These are phyloP conservation scores for Vitis hybrid DNA, from an alignment of 177 flowering plant genomes.

Conservation along the genomic window DNA sequence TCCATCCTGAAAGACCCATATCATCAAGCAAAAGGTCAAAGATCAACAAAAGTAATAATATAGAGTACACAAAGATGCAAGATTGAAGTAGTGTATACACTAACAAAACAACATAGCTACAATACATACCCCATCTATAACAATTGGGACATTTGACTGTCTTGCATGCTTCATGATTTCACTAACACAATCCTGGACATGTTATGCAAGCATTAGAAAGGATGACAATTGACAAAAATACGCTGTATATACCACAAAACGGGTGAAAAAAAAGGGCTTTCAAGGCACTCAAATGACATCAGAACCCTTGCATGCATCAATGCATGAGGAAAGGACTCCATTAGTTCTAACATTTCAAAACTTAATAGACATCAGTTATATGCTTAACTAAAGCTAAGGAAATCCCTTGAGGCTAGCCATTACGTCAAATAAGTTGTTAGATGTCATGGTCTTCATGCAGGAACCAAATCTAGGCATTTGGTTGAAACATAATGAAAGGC, in stretches of 20 bases:
- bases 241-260: background rate
- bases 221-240: background rate
- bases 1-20: slow-evolving; percentile 68
- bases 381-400: background rate
- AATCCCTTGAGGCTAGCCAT: background rate
- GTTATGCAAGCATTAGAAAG: slow-evolving; percentile 5
- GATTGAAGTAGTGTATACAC: background rate
- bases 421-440: too few species aligned
- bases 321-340: too few species aligned
- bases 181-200: slow-evolving; percentile 82
- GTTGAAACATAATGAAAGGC: background rate
- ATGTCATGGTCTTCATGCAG: slow-evolving; percentile 2
- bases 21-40: background rate
- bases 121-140: slow-evolving; percentile 86
- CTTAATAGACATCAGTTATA: background rate
- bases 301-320: too few species aligned
- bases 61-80: background rate
- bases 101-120: background rate
- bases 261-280: too few species aligned
- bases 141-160: slow-evolving; percentile 71
- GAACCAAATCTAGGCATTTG: background rate
- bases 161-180: slow-evolving; percentile 82
- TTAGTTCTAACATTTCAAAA: background rate
- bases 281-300: background rate
- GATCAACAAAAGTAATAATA: background rate